phyloP scores from a whole-genome alignment of 257 asterid genomes.

The Gentiana macrophylla region DNA sequence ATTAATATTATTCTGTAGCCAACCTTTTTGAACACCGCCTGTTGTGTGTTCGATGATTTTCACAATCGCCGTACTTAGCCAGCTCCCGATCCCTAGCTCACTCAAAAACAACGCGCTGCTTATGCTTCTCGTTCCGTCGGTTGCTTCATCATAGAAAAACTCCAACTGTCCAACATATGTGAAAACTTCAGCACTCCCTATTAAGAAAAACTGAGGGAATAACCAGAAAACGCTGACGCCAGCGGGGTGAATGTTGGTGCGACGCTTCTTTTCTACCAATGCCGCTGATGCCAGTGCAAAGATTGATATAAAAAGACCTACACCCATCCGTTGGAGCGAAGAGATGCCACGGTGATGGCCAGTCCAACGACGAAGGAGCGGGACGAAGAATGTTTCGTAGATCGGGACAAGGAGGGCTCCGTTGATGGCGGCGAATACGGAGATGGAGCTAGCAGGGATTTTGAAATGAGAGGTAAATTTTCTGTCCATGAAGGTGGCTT shows the following conservation, averaged over 20 bases:
- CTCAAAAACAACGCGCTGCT: conserved; percentile 76
- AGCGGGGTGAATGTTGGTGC: conserved; percentile 9
- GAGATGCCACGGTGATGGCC: conserved; percentile 59
- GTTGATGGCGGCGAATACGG: conserved; percentile 52
- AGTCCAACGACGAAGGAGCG: conserved; percentile 40
- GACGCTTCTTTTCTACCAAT: conserved; percentile 40
- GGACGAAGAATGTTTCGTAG: conserved; percentile 48
- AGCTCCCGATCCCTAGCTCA: conserved; percentile 75
- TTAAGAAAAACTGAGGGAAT: conserved; percentile 57
- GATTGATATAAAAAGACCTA: conserved; percentile 54
- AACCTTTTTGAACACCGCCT: conserved; percentile 40
- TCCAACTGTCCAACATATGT: conserved; percentile 76
- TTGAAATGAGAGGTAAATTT: conserved; percentile 26
- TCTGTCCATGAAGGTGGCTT: conserved; percentile 45
- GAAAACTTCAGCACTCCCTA: conserved; percentile 65
- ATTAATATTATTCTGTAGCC: conserved; percentile 52
- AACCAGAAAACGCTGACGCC: conserved; percentile 48
- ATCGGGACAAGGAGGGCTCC: conserved; percentile 55
- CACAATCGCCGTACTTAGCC: conserved; percentile 69
- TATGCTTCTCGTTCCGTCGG: conserved; percentile 66
- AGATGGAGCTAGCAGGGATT: conserved; percentile 54
- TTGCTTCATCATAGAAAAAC: conserved; percentile 66
- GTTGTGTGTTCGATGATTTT: conserved; percentile 30
- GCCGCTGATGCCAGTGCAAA: conserved; percentile 66
- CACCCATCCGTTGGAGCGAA: conserved; percentile 61